Conservation (phyloP, 1,284 basidiomycete species). For the Phaffia rhodozyma region DNA sequence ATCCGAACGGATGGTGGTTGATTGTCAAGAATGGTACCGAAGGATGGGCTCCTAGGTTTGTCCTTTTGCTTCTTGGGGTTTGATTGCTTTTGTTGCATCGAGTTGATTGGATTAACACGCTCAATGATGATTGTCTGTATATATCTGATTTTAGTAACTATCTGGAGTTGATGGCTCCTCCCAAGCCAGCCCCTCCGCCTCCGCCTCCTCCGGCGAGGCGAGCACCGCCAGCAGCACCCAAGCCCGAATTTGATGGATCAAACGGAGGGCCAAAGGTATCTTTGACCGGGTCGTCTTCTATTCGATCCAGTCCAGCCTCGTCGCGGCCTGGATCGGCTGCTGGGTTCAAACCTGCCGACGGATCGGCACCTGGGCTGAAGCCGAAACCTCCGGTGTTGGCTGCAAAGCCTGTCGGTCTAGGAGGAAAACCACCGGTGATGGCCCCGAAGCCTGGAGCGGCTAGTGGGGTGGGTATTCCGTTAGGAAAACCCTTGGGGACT, state of each 20-base stretch:
- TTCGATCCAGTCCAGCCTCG: conserved; percentile 45
- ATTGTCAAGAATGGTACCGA: conserved; percentile 73
- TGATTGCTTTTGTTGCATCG: not conserved
- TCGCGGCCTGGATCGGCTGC: conserved; percentile 56
- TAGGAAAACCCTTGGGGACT: not conserved
- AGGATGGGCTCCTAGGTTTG: conserved; percentile 75
- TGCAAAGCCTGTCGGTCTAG: conserved; percentile 31
- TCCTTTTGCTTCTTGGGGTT: not conserved
- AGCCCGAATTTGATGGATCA: conserved; percentile 29
- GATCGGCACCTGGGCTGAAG: conserved; percentile 35
- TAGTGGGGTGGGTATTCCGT: conserved; percentile 12
- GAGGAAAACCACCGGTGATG: conserved; percentile 20
- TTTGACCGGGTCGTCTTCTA: conserved; percentile 21
- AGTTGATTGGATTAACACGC: not conserved
- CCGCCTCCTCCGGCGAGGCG: conserved; percentile 54
- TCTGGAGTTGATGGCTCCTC: conserved; percentile 59
- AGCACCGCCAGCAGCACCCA: conserved; percentile 40
- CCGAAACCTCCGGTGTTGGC: conserved; percentile 39
- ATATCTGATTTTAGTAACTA: conserved; percentile 18
- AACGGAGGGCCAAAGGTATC: conserved; percentile 13
- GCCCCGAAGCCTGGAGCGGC: conserved; percentile 19
- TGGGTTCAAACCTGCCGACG: conserved; percentile 29
- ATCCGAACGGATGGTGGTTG: conserved; percentile 94
- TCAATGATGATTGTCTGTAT: conserved; percentile 10
- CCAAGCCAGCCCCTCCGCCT: conserved; percentile 50